Percentiles rank a stretch among this genome's conserved stretches.
phyloP scores from a whole-genome alignment of 768 basidiomycete species.

The Suillus bovinus region DNA sequence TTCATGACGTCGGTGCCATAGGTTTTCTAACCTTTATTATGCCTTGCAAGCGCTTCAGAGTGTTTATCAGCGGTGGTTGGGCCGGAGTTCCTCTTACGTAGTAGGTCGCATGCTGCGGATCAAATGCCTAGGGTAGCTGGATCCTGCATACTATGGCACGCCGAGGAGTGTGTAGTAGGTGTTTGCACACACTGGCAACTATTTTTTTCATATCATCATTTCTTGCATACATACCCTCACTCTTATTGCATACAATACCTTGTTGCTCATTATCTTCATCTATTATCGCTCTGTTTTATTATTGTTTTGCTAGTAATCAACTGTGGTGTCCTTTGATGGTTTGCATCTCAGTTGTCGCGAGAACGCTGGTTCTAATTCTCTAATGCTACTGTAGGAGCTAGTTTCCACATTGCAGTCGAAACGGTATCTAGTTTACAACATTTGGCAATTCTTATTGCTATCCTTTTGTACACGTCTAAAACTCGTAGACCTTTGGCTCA shows the following conservation, averaged over 20 bases:
- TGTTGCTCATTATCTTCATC: slow-evolving; percentile 11
- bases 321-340: background rate
- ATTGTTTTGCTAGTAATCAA: slow-evolving; percentile 1
- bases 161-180: slow-evolving; percentile 20
- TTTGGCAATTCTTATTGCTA: background rate
- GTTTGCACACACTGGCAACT: slow-evolving; percentile 10
- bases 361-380: background rate
- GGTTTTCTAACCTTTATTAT: slow-evolving; percentile 6
- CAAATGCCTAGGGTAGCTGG: slow-evolving; percentile 11
- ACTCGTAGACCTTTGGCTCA: slow-evolving; percentile 81
- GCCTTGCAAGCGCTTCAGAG: slow-evolving; percentile 2
- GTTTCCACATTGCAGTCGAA: background rate
- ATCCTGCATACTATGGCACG: slow-evolving; percentile 27
- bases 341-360: background rate
- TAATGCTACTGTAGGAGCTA: background rate
- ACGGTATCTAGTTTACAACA: slow-evolving; percentile 24
- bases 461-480: slow-evolving; percentile 18
- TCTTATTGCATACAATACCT: slow-evolving; percentile 22
- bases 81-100: slow-evolving; percentile 2
- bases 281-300: background rate
- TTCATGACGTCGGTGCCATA: slow-evolving; percentile 3
- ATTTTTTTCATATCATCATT: slow-evolving; percentile 10
- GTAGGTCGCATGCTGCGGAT: background rate
- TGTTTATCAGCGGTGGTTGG: background rate
- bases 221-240: slow-evolving; percentile 28